Conservation (phyloP, 2,329 filamentous ascomycete species). For the Talaromyces pinophilus region DNA sequence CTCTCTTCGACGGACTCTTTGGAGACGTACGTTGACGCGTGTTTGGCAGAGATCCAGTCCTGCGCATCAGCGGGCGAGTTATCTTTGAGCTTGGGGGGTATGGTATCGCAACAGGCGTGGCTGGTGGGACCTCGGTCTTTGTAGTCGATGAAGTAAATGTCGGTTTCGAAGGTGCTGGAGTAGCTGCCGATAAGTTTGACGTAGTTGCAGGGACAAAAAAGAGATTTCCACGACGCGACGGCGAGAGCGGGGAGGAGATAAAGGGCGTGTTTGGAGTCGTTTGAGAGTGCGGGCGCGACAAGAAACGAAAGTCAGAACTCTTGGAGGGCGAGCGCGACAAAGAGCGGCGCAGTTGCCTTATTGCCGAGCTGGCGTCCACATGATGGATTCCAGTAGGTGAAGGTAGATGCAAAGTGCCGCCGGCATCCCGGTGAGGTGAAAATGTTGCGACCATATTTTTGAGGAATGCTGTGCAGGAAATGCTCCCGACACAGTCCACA, state of each 20-base stretch:
- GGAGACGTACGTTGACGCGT: conserved; percentile 68
- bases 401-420: conserved; percentile 80
- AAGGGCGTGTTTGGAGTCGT: conserved; percentile 47
- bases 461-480: conserved; percentile 19
- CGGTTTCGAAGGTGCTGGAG: conserved; percentile 7
- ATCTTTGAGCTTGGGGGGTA: conserved; percentile 68
- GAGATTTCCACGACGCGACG: conserved; percentile 47
- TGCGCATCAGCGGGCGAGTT: conserved; percentile 46
- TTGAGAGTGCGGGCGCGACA: conserved; percentile 51
- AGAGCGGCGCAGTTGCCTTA: conserved; percentile 81
- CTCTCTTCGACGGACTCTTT: conserved; percentile 78
- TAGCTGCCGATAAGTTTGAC: conserved; percentile 32
- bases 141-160: not conserved
- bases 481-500: not conserved
- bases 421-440: conserved; percentile 54
- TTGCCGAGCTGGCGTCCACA: conserved; percentile 78
- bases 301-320: conserved; percentile 66
- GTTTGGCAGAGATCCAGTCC: conserved; percentile 33
- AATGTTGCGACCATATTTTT: conserved; percentile 50
- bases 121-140: not conserved
- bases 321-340: conserved; percentile 94
- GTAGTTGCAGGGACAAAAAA: conserved; percentile 48
- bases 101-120: conserved; percentile 57
- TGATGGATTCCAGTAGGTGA: conserved; percentile 82
- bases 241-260: conserved; percentile 22